Evolutionary conservation across 192 early-diverging fungal species (phyloP).

Genomic region (Endogone sp.): DNA sequence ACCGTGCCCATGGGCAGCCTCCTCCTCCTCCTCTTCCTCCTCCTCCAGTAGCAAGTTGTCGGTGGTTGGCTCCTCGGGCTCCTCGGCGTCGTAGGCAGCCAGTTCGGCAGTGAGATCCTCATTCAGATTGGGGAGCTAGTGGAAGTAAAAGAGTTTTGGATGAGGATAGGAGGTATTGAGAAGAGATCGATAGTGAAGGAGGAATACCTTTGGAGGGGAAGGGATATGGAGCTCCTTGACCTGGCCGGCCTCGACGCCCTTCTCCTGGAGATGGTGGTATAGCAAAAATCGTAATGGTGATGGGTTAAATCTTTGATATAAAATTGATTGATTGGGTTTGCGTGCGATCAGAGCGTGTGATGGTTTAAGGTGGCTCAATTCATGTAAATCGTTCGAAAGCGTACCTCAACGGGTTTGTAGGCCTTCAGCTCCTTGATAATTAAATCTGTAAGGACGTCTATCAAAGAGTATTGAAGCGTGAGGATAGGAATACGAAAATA

Average conservation of each 20-base stretch:
- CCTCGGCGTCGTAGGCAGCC: not conserved
- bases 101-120: conserved; percentile 1
- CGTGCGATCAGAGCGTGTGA: conserved; percentile 29
- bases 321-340: not conserved
- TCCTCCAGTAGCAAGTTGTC: not conserved
- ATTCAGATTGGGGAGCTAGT: not conserved
- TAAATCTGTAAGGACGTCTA: conserved; percentile 49
- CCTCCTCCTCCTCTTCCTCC: conserved; percentile 1
- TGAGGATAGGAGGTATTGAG: not conserved
- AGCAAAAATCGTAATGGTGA: too few relatives aligned
- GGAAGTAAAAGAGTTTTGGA: not conserved
- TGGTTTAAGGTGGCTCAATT: too few relatives aligned
- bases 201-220: not conserved
- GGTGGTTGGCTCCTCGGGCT: not conserved
- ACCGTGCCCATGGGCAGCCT: conserved; percentile 1
- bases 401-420: conserved; percentile 41
- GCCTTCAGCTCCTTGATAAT: conserved; percentile 50
- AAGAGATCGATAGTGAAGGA: not conserved
- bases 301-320: not conserved
- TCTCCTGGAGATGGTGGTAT: not conserved
- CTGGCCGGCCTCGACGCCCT: not conserved
- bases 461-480: too few relatives aligned
- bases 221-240: conserved; percentile 1
- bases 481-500: too few relatives aligned
- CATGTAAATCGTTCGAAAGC: too few relatives aligned